Base-by-base conservation (phyloP, 1,284 basidiomycete species). In the Cutaneotrichosporon sp. region DNA sequence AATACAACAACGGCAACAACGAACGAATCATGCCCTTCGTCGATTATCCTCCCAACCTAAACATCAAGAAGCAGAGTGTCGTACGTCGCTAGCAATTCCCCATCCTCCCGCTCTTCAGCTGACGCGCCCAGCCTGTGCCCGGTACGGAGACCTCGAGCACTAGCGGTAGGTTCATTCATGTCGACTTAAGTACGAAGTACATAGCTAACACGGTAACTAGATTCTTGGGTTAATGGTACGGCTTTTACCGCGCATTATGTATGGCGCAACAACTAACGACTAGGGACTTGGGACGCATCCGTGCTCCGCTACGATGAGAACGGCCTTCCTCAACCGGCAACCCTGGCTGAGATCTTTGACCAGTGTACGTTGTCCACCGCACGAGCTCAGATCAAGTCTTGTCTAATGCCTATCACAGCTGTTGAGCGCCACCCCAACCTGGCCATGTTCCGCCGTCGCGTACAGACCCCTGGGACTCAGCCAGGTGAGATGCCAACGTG, bases 311-410 rank as follows among this genome's bases (percentile, higher is more conserved):
- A 38, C 38, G 44, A 49, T 25, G 38, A 42, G 4, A 24, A 53
- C 11, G 52, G 52, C 16, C 31, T 34, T 11, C 33, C 52, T 11
- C 60, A 70, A 46, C 68, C 74, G 0, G 45, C 50, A 12, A 69
- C 70, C 10, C 57, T 72, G 3, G 62, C 62, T 51, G 67, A 75
- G 60, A 49, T 75, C 19, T 74, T 75, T 57, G 73, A 75, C 31
- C 61, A 70, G 46, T 65, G 72, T 75, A 41, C 44, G 71, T 62
- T 3, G 20, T 10, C n/a, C 26, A 4, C 27, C 4, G 31, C 12
- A 12, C 8, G 39, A 42, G 7, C 4, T 8, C 32, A 20, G 24
- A 16, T n/a, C n/a, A n/a, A n/a, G n/a, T n/a, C n/a, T n/a, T n/a
- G n/a, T n/a, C n/a, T n/a, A n/a, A n/a, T n/a, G 31, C 41, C 24